Evolutionary conservation across 345 rosid genomes (phyloP).

Genomic region (Jatropha curcas): DNA sequence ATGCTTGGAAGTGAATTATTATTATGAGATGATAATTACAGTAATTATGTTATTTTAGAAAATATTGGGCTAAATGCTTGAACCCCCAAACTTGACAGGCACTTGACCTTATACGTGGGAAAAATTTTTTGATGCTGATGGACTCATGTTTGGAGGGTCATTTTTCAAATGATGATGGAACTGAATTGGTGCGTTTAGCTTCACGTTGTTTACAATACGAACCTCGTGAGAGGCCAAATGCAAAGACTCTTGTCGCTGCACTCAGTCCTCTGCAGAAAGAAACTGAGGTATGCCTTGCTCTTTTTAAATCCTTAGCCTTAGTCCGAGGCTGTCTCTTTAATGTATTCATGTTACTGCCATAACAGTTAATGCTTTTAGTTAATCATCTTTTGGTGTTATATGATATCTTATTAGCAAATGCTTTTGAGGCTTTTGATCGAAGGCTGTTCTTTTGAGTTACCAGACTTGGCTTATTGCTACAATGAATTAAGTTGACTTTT

Average conservation of each 20-base stretch:
- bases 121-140: conserved; percentile 90
- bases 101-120: conserved; percentile 87
- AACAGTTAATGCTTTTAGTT: not conserved
- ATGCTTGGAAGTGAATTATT: not conserved
- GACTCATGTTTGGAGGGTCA: conserved; percentile 96
- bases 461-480: not conserved
- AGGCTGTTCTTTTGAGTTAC: not conserved
- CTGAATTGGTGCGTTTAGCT: conserved; percentile 80
- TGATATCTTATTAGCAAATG: not conserved
- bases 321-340: not conserved
- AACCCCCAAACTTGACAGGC: conserved; percentile 60
- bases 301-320: not conserved
- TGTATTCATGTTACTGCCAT: not conserved
- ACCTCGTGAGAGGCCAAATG: conserved; percentile 96
- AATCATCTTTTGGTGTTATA: not conserved
- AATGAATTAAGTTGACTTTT: not conserved
- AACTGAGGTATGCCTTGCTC: conserved; percentile 53
- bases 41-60: not conserved
- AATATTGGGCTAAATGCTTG: conserved; percentile 9
- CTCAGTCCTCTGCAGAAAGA: conserved; percentile 83
- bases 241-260: conserved; percentile 73
- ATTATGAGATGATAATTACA: not conserved
- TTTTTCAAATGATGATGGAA: conserved; percentile 92
- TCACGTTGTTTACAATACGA: conserved; percentile 86
- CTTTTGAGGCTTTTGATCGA: not conserved